Base-by-base conservation (phyloP, 305 asterid species). In the Rubia peregrina region DNA sequence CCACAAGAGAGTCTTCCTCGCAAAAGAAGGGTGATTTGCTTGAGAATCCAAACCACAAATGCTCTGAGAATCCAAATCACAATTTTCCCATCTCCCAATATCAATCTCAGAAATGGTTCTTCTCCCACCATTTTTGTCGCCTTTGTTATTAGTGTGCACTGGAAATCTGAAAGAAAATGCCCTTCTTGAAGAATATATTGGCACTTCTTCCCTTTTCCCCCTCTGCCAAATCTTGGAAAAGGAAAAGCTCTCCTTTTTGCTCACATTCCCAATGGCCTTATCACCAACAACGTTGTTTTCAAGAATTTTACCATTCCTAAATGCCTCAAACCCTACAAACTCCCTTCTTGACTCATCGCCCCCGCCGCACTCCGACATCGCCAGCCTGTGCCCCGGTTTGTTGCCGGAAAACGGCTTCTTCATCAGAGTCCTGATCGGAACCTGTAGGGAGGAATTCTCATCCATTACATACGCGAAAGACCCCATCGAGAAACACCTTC, bases 401-500 rank as follows among this genome's bases (percentile, higher is more conserved):
- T 84, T 88, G 74, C 56, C 84, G 0, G 22, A 21, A 0, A 85
- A 14, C 26, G 75, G 86, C 70, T 85, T 89, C 83, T 88, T 89
- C 26, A 73, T 2, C 17, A 91, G 90, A 41, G 93, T 72, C 68
- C 86, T 85, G 60, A 92, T 87, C 0, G 97, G 96, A 4, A 92
- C 98, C 78, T 86, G 91, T 33, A 92, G 77, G 53, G 87, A 66
- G 19, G 89, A 74, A 26, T 76, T 86, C 60, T 86, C 96, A 69
- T 90, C 91, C 96, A 92, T 85, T 5, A 92, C 82, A 75, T 92
- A 92, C 53, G 97, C 97, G 78, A 92, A 89, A 40, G 98, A 90
- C 7, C 97, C 96, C 97, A 92, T 90, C 0, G 98, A 92, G 71
- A 92, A 88, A 71, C 98, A 92, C 67, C 98, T 82, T 41, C 98